Conservation (phyloP, 768 basidiomycete genomes). For the Lactifluus volemus region DNA sequence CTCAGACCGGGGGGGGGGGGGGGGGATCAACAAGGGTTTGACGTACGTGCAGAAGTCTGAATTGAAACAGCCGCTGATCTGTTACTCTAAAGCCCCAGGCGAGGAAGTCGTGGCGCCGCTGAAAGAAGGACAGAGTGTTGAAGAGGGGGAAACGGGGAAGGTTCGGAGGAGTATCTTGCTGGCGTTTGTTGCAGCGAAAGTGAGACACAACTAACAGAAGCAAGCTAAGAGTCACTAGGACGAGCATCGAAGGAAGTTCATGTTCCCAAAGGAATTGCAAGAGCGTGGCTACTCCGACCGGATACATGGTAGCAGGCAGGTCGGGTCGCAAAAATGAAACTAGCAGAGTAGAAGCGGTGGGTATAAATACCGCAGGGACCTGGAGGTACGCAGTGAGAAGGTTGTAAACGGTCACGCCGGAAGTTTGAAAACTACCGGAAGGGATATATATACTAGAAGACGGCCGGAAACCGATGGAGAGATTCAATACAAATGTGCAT, state of each 20-base stretch:
- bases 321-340: neutral
- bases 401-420: neutral
- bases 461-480: conserved; percentile 1
- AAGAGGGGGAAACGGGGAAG: conserved; percentile 52
- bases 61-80: conserved; percentile 58
- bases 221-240: conserved; percentile 22
- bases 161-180: conserved; percentile 37
- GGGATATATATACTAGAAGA: neutral
- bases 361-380: conserved; percentile 5
- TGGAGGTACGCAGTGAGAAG: neutral
- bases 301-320: conserved; percentile 29
- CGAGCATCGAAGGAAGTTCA: conserved; percentile 12
- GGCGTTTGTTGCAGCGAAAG: neutral
- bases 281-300: conserved; percentile 34
- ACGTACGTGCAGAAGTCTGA: conserved; percentile 58
- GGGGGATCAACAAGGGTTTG: conserved; percentile 1
- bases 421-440: neutral
- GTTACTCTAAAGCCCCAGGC: conserved; percentile 63
- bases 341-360: neutral
- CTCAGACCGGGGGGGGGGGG: conserved; percentile 2
- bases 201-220: conserved; percentile 10
- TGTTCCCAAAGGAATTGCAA: conserved; percentile 19
- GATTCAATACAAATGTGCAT: conserved; percentile 6
- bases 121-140: conserved; percentile 61
- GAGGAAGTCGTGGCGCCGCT: conserved; percentile 60